These are phyloP conservation scores for Porodaedalea pini DNA, from an alignment of 1,284 basidiomycete species.

Conservation along the genomic window DNA sequence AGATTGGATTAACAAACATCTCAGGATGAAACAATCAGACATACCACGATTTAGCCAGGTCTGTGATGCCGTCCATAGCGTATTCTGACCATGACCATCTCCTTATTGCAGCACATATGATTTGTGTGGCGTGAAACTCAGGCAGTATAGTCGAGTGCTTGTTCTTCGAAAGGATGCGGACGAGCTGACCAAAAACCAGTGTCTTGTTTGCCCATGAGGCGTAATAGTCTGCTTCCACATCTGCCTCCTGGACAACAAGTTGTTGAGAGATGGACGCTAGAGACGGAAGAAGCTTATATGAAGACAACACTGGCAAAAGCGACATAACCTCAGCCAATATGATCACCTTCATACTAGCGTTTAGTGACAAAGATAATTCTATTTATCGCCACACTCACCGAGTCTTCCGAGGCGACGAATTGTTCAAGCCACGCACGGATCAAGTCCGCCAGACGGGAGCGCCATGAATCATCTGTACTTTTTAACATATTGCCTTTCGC, in stretches of 20 bases:
- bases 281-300: constrained; percentile 37
- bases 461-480: constrained; percentile 34
- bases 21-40: neutral
- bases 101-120: constrained; percentile 43
- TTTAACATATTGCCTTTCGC: constrained; percentile 44
- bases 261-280: constrained; percentile 49
- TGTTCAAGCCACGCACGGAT: constrained; percentile 1
- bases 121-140: constrained; percentile 40
- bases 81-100: constrained; percentile 42
- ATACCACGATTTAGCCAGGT: constrained; percentile 10
- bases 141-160: neutral
- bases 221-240: constrained; percentile 35
- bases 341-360: constrained; percentile 49
- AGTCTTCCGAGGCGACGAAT: constrained; percentile 1
- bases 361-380: constrained; percentile 23
- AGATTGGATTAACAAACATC: neutral
- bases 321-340: constrained; percentile 50
- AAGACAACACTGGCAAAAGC: constrained; percentile 47
- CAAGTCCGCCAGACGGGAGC: constrained; percentile 5
- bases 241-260: constrained; percentile 34
- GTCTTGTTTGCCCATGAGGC: constrained; percentile 40
- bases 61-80: constrained; percentile 5
- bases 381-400: constrained; percentile 1
- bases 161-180: neutral
- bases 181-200: constrained; percentile 46